Evolutionary conservation across 2,329 filamentous ascomycete species (phyloP), one percentile per base, ranked within the genome.

Genomic region (Aureobasidium sp.): DNA sequence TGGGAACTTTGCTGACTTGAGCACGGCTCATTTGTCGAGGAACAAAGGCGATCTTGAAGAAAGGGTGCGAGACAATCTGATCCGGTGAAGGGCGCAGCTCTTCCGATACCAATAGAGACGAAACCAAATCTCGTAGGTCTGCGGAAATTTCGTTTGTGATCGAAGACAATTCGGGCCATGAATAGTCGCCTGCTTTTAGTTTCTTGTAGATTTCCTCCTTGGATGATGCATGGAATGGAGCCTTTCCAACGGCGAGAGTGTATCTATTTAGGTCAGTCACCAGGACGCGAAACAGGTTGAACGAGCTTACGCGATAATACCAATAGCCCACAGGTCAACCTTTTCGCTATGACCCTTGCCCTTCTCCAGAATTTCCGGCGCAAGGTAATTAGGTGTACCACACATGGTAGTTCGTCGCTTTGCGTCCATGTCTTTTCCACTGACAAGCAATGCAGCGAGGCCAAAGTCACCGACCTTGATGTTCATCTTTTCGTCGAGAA

Each of bases 381-480:
- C 94, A 68, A 99, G 96, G 73, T 99, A 99, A 75, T 99, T 99
- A 1, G 94, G 94, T 5, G 94, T 99, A 63, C 94, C 94, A 69
- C 94, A 99, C 64, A 99, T 85, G 7, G 94, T 99, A 29, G 91
- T 97, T 70, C 95, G 84, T 66, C 94, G 86, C 68, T 81, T 78
- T 61, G 84, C 91, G 74, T 87, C 87, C 83, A 90, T 90, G 71
- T 99, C 94, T 73, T 88, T 91, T 71, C 93, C 91, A 10, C 92
- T 95, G 48, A 97, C 87, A 62, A 97, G 81, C 68, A 99, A 80
- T 32, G 95, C 94, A 34, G 94, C 94, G 61, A 99, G 81, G 3
- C 94, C 94, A 77, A 99, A 99, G 74, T 99, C 94, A 48, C 94
- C 94, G 69, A 99, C 91, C 74, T 99, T 99, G 69, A 96, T 88